phyloP scores from a whole-genome alignment of 495 filamentous ascomycete genomes.

The Aspergillus leporis region DNA sequence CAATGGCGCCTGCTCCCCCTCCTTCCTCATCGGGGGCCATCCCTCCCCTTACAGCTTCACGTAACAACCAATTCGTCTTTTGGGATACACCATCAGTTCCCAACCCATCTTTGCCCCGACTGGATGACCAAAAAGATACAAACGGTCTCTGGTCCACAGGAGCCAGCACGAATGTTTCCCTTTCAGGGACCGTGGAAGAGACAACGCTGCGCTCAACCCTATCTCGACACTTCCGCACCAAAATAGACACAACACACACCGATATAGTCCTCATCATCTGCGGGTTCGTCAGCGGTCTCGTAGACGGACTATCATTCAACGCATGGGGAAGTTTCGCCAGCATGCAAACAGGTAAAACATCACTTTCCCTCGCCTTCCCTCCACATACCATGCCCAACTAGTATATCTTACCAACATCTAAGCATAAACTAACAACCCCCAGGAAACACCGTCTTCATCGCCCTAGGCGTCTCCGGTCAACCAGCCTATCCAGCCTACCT shows the following conservation, averaged over 20 bases:
- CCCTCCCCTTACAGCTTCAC: neutral
- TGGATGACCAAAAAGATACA: constrained; percentile 25
- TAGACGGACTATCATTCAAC: constrained; percentile 42
- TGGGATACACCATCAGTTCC: constrained; percentile 15
- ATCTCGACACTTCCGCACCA: constrained; percentile 19
- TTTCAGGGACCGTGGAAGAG: constrained; percentile 24
- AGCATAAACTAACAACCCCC: constrained; percentile 1
- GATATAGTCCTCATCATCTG: constrained; percentile 39
- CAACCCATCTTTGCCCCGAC: neutral
- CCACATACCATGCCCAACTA: too few species aligned
- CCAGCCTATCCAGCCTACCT: constrained; percentile 38
- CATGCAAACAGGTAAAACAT: constrained; percentile 55
- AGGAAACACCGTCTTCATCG: constrained; percentile 46
- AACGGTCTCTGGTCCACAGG: constrained; percentile 25
- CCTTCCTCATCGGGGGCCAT: constrained; percentile 9
- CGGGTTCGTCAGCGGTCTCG: constrained; percentile 39
- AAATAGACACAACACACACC: constrained; percentile 29
- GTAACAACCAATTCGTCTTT: constrained; percentile 18
- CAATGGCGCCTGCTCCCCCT: constrained; percentile 7
- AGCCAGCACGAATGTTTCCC: constrained; percentile 28
- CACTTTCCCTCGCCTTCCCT: too few species aligned
- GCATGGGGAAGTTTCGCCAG: constrained; percentile 58
- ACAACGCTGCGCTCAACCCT: constrained; percentile 16
- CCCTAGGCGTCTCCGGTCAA: constrained; percentile 38
- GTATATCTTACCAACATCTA: neutral